A percentile compares a stretch with the other conserved stretches of the same genome.
Evolutionary conservation across 257 asterid species (phyloP).

Genomic region (Petunia secreta): DNA sequence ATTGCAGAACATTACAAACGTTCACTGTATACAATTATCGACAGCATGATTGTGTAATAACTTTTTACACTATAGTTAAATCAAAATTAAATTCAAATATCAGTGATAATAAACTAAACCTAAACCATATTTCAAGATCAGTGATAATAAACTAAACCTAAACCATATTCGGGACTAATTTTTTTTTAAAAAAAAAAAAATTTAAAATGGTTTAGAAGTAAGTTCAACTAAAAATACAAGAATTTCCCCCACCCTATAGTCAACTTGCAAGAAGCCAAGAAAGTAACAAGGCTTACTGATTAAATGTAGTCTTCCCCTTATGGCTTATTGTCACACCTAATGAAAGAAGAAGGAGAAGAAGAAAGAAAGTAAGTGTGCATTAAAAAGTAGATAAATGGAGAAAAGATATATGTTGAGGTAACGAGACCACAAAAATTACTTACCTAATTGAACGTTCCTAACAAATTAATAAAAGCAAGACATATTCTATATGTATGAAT

Average conservation of each 20-base stretch:
- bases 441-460: no score
- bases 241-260: not conserved
- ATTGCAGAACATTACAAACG: not conserved
- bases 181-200: no score
- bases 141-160: no score
- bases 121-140: no score
- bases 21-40: not conserved
- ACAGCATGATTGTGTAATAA: not conserved
- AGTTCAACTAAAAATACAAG: not conserved
- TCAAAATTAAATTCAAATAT: no score
- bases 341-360: conserved; percentile 6
- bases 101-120: no score
- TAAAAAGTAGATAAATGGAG: not conserved
- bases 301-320: not conserved
- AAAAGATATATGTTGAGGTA: not conserved
- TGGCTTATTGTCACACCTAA: not conserved
- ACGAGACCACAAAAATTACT: not conserved
- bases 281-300: not conserved
- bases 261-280: not conserved
- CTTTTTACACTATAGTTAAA: not conserved
- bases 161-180: no score
- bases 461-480: no score
- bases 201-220: not conserved
- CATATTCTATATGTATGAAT: no score
- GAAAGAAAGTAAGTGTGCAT: not conserved